phyloP scores from a whole-genome alignment of 2,329 filamentous ascomycete genomes.

The Penicillium sp. region DNA sequence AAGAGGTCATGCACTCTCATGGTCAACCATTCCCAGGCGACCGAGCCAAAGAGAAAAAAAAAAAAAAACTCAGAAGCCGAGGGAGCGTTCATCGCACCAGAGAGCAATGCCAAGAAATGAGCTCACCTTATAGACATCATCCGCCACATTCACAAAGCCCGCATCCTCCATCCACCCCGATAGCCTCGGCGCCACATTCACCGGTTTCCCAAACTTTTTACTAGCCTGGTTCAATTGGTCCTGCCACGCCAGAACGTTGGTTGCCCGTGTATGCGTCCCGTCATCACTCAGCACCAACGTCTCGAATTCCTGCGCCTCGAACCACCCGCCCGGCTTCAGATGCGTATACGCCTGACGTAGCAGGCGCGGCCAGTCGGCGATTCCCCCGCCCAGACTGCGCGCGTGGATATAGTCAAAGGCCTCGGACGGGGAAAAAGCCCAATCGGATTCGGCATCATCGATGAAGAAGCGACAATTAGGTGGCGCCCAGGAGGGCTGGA shows the following conservation, averaged over 20 bases:
- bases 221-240: conserved; percentile 26
- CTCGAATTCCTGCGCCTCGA: conserved; percentile 34
- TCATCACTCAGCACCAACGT: conserved; percentile 26
- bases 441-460: conserved; percentile 38
- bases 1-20: too few species aligned
- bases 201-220: conserved; percentile 28
- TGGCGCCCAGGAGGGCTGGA: conserved; percentile 39
- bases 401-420: conserved; percentile 38
- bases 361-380: conserved; percentile 30
- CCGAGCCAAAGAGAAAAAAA: background rate
- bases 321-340: conserved; percentile 32
- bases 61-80: background rate
- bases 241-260: conserved; percentile 25
- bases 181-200: conserved; percentile 30
- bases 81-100: too few species aligned
- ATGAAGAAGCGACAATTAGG: conserved; percentile 49
- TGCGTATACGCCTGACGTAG: conserved; percentile 28
- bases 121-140: conserved; percentile 33
- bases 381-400: conserved; percentile 33
- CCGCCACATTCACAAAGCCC: conserved; percentile 30
- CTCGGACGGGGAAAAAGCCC: conserved; percentile 34
- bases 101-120: background rate
- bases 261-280: conserved; percentile 23
- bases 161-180: conserved; percentile 23
- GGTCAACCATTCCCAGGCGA: background rate